Conservation (phyloP, 805 yeast species). For the Myxozyma mucilagina region DNA sequence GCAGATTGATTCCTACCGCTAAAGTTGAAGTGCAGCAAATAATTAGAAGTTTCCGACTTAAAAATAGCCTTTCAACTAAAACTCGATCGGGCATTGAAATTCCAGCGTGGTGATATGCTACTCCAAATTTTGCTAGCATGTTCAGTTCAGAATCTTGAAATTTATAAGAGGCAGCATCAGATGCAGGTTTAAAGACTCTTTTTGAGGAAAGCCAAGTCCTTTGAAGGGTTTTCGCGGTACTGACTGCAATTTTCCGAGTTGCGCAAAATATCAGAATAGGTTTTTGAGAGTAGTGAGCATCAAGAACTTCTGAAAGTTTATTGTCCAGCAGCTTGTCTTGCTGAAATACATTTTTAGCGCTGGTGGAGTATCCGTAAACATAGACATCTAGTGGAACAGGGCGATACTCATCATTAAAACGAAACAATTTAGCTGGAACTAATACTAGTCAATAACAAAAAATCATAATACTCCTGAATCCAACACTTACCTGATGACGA, state of each 20-base stretch:
- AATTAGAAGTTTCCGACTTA: slow-evolving; percentile 46
- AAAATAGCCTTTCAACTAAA: slow-evolving; percentile 49
- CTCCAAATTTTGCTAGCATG: slow-evolving; percentile 39
- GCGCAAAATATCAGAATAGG: slow-evolving; percentile 57
- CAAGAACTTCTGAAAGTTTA: slow-evolving; percentile 41
- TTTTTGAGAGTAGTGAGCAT: slow-evolving; percentile 44
- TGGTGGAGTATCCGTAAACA: slow-evolving; percentile 48
- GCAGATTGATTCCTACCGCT: slow-evolving; percentile 58
- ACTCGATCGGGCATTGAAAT: slow-evolving; percentile 50
- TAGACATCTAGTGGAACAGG: slow-evolving; percentile 47
- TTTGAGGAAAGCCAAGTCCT: slow-evolving; percentile 8
- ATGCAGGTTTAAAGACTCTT: neutral
- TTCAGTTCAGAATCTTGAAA: slow-evolving; percentile 19
- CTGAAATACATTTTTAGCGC: slow-evolving; percentile 49
- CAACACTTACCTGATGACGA: neutral
- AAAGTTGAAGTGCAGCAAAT: slow-evolving; percentile 61
- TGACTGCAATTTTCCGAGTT: slow-evolving; percentile 50
- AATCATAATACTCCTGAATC: neutral
- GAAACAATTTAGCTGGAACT: slow-evolving; percentile 43
- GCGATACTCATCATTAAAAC: slow-evolving; percentile 51
- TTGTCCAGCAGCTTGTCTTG: slow-evolving; percentile 48
- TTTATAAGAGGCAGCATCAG: neutral
- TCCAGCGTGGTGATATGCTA: slow-evolving; percentile 64
- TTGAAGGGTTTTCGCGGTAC: slow-evolving; percentile 45
- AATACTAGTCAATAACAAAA: neutral